Evolutionary conservation across 2,329 filamentous ascomycete genomes (phyloP).

Genomic region (Scedosporium apiospermum): DNA sequence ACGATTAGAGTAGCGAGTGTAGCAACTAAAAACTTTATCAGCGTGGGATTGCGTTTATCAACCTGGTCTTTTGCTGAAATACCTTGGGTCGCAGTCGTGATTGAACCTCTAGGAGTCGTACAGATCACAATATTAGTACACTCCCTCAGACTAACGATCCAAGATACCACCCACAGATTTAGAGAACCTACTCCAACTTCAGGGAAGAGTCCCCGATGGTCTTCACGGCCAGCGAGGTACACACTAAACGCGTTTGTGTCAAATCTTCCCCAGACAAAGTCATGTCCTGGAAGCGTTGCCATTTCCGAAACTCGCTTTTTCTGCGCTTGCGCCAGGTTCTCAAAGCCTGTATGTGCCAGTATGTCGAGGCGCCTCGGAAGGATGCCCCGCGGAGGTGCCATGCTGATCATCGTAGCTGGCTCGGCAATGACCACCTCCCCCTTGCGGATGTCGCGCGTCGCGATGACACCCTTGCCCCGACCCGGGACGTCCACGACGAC

Average conservation of each 20-base stretch:
- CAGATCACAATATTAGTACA: neutral
- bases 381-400: neutral
- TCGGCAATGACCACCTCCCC: constrained; percentile 26
- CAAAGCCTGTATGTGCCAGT: neutral
- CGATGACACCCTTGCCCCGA: constrained; percentile 24
- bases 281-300: neutral
- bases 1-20: constrained; percentile 15
- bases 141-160: neutral
- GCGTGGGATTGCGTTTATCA: neutral
- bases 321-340: neutral
- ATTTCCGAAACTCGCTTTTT: neutral
- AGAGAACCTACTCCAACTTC: constrained; percentile 15
- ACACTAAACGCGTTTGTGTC: constrained; percentile 22
- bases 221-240: neutral
- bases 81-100: constrained; percentile 20
- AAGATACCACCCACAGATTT: neutral
- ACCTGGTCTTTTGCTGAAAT: constrained; percentile 3
- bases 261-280: constrained; percentile 22
- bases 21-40: constrained; percentile 5
- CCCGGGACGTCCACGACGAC: constrained; percentile 17
- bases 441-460: constrained; percentile 19
- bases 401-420: constrained; percentile 18
- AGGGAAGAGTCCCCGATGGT: constrained; percentile 15
- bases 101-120: constrained; percentile 11
- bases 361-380: neutral